Evolutionary conservation across 2,329 filamentous ascomycete genomes (phyloP), one percentile per base, ranked within the genome.

Genomic region (Neopestalotiopsis clavispora): DNA sequence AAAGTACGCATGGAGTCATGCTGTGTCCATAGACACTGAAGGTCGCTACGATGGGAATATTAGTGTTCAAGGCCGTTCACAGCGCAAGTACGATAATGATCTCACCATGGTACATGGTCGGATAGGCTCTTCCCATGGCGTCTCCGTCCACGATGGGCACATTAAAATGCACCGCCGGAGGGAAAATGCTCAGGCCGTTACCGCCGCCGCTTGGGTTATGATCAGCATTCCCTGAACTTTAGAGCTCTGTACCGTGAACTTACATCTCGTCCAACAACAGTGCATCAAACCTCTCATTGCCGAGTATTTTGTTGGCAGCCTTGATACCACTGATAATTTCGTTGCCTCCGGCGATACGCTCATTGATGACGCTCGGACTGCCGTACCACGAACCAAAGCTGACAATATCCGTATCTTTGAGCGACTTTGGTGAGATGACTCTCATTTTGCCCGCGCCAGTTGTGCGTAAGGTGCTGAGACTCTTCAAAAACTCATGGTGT

Each of bases 71-170:
- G 2, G 4, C n/a, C 2, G 9, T 10, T 13, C 5, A 13, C 1
- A 40, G 32, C 5, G 1, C 13, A 14, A 14, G 9, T 5, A 20
- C 13, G 34, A 63, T 42, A 4, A 20, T 40, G 1, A n/a, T 3
- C 42, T 66, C 34, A 66, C 64, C 42, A n/a, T 66, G 64, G 49
- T 66, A 66, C 64, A 66, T 66, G 23, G 45, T 66, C 12, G 42
- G 49, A 20, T 66, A 66, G 10, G 64, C 64, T 57, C 64, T 56
- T 34, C 64, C 64, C 64, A 66, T 66, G 17, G 64, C 42, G 23
- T 66, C 64, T 4, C 64, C 64, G 20, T 66, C 64, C n/a, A 66
- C 52, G 4, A 66, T 23, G 6, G 62, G 62, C 4, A 65, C 42
- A 23, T 65, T 42, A 34, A 49, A 65, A n/a, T 65, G n/a, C 42